Evolutionary conservation across 2,329 filamentous ascomycete genomes (phyloP).

Genomic region (Domatiomyces catenatus): DNA sequence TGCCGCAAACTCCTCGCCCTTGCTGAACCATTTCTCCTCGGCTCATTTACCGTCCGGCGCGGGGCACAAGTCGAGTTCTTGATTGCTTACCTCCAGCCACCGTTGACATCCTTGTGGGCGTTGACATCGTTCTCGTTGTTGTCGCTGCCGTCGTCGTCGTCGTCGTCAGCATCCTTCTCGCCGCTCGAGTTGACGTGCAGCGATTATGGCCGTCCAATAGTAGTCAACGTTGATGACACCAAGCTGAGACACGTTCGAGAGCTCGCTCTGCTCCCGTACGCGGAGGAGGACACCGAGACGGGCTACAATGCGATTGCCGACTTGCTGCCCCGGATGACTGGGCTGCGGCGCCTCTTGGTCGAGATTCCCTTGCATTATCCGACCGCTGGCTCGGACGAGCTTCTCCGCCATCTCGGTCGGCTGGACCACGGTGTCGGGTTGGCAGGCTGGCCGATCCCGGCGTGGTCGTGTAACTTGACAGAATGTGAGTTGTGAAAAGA

Average conservation of each 20-base stretch:
- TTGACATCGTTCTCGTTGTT: no score
- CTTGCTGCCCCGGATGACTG: background rate
- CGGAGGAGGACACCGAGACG: no score
- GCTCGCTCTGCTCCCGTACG: background rate
- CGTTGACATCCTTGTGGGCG: no score
- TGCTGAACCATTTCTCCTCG: background rate
- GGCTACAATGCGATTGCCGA: background rate
- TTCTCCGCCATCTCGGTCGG: background rate
- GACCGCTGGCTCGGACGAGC: background rate
- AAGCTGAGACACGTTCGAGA: background rate
- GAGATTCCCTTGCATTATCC: background rate
- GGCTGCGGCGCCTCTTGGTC: background rate
- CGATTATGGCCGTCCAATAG: no score
- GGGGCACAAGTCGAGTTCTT: background rate
- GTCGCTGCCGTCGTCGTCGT: no score
- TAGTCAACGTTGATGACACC: background rate
- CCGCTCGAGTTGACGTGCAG: background rate
- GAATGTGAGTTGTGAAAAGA: background rate
- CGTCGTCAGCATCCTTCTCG: no score
- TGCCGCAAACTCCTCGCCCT: background rate
- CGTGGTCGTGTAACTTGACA: background rate
- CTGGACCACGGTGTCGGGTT: background rate
- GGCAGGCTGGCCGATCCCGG: background rate
- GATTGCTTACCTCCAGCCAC: background rate
- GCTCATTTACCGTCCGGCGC: background rate